Percentiles rank a stretch among this genome's conserved stretches.
phyloP scores from a whole-genome alignment of 495 filamentous ascomycete species.

The Lasiosphaeriaceae sp. region DNA sequence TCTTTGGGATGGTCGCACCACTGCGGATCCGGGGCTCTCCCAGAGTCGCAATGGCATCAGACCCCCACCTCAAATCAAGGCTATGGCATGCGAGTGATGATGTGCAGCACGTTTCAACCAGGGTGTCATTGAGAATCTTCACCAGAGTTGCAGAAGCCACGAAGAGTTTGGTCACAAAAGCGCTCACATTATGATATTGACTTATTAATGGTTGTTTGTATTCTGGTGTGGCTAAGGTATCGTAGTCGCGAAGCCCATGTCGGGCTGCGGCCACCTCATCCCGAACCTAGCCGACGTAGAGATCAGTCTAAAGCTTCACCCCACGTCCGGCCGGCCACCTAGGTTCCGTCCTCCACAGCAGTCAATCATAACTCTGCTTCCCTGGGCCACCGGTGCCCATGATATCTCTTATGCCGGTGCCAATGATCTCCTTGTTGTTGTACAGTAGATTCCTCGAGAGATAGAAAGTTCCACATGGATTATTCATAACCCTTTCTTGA shows the following conservation, averaged over 20 bases:
- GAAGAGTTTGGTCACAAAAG: no score
- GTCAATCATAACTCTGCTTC: slow-evolving; percentile 15
- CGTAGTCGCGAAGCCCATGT: no score
- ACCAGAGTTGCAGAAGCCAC: no score
- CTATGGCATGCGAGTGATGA: background rate
- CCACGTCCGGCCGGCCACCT: no score
- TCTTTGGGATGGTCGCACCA: background rate
- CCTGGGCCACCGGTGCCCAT: slow-evolving; percentile 21
- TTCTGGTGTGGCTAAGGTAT: background rate
- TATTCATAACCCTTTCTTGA: slow-evolving; percentile 19
- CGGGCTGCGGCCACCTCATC: no score
- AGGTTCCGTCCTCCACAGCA: background rate
- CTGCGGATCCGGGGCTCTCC: background rate
- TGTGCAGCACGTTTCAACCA: background rate
- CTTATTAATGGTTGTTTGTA: background rate
- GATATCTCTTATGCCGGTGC: slow-evolving; percentile 23
- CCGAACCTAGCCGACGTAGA: no score
- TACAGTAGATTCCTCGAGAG: slow-evolving; percentile 11
- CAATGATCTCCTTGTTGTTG: slow-evolving; percentile 19
- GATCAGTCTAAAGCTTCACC: no score
- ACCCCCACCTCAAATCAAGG: background rate
- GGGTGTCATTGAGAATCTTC: background rate
- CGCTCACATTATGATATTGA: no score
- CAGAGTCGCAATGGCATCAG: background rate
- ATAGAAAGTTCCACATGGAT: slow-evolving; percentile 1